phyloP scores from a whole-genome alignment of 257 asterid genomes.

The Solanum etuberosum region DNA sequence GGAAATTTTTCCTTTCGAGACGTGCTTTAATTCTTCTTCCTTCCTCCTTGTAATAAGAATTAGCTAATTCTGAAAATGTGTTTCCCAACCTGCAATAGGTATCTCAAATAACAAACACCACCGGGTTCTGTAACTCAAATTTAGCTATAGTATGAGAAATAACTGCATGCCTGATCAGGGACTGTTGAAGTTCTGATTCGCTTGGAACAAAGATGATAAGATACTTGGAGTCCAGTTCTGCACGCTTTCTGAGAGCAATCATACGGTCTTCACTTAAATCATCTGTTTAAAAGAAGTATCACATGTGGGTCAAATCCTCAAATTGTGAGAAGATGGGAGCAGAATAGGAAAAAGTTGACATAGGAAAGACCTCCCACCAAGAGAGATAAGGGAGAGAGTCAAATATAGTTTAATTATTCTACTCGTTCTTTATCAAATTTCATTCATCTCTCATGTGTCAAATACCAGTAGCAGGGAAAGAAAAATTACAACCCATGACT shows the following conservation, averaged over 20 bases:
- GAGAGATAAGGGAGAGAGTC: not conserved
- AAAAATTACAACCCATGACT: not conserved
- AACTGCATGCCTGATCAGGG: slow-evolving; percentile 65
- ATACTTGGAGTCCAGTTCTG: slow-evolving; percentile 78
- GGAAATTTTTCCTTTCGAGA: slow-evolving; percentile 57
- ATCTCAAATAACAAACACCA: slow-evolving; percentile 6
- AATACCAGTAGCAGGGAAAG: not conserved
- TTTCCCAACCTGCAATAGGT: slow-evolving; percentile 52
- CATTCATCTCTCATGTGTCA: not conserved
- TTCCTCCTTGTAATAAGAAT: slow-evolving; percentile 75
- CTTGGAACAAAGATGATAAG: slow-evolving; percentile 47
- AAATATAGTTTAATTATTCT: not conserved
- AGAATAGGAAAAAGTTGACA: not conserved
- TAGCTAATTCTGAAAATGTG: slow-evolving; percentile 62
- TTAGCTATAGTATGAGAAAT: not conserved
- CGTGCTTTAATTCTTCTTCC: slow-evolving; percentile 74
- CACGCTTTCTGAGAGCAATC: slow-evolving; percentile 82
- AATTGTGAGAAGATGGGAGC: not conserved
- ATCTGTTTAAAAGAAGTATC: slow-evolving; percentile 35
- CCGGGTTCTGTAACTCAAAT: not conserved
- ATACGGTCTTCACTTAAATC: slow-evolving; percentile 86
- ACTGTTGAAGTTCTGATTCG: slow-evolving; percentile 64
- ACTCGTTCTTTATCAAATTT: not conserved
- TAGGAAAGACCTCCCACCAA: not conserved
- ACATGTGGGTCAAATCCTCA: not conserved